These are phyloP conservation scores for Rhinocladiella mackenziei DNA, from an alignment of 2,329 filamentous ascomycete species.

Conservation along the genomic window DNA sequence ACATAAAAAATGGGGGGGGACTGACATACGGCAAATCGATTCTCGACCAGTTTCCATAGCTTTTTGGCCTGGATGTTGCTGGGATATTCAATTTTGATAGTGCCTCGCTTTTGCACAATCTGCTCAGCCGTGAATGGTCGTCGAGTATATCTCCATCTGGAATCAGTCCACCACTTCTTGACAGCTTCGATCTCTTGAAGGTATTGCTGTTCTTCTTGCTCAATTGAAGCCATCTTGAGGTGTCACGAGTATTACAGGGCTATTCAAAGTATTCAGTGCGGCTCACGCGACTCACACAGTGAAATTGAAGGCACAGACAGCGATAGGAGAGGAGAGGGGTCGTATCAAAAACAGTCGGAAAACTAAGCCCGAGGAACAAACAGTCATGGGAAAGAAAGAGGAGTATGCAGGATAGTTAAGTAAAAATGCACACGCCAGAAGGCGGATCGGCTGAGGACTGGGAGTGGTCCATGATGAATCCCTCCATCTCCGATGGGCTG, in stretches of 20 bases:
- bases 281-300: constrained; percentile 1
- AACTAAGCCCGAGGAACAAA: constrained; percentile 6
- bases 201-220: constrained; percentile 71
- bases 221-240: constrained; percentile 43
- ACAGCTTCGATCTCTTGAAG: constrained; percentile 79
- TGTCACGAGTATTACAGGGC: constrained; percentile 11
- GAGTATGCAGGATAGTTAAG: constrained; percentile 17
- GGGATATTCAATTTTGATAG: constrained; percentile 83
- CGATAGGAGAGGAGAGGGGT: not conserved
- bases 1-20: not conserved
- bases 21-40: constrained; percentile 67
- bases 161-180: constrained; percentile 90
- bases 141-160: constrained; percentile 89
- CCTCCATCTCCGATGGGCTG: constrained; percentile 10
- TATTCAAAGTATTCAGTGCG: not conserved
- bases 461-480: constrained; percentile 5
- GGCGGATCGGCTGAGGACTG: constrained; percentile 2
- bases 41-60: constrained; percentile 85
- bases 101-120: constrained; percentile 92
- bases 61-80: constrained; percentile 90
- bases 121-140: constrained; percentile 92
- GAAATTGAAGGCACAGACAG: not conserved
- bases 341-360: constrained; percentile 4
- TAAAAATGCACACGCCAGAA: constrained; percentile 9
- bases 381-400: constrained; percentile 10